phyloP scores from a whole-genome alignment of 345 rosid genomes.

The Corchorus capsularis region DNA sequence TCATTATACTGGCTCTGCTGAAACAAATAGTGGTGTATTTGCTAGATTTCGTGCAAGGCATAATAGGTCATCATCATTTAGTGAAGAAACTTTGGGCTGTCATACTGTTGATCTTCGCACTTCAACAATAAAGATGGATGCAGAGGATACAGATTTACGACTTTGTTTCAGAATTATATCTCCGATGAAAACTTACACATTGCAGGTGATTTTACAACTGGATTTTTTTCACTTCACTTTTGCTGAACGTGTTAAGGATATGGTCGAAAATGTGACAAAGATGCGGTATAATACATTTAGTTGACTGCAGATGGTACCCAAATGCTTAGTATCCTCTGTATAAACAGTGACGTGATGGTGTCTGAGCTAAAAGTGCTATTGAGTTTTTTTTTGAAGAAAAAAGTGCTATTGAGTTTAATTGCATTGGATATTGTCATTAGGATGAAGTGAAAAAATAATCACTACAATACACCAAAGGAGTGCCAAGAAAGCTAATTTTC shows the following conservation, averaged over 20 bases:
- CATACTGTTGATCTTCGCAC: conserved; percentile 64
- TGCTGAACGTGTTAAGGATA: background rate
- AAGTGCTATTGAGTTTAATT: background rate
- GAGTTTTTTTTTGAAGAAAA: too few species aligned
- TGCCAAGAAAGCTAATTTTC: background rate
- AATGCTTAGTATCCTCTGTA: background rate
- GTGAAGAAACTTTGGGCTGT: conserved; percentile 56
- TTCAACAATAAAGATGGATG: conserved; percentile 71
- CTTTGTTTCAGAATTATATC: conserved; percentile 90
- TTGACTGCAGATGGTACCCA: background rate
- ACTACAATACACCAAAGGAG: conserved; percentile 3
- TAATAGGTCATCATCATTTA: conserved; percentile 53
- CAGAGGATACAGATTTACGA: conserved; percentile 74
- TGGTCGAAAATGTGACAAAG: background rate
- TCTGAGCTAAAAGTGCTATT: background rate
- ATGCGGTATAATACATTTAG: background rate
- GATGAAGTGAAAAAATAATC: background rate
- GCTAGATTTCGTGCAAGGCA: conserved; percentile 77
- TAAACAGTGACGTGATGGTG: background rate
- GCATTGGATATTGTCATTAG: background rate
- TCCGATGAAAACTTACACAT: conserved; percentile 68
- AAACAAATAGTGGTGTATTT: conserved; percentile 62
- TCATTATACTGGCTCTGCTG: conserved; percentile 59
- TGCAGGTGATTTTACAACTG: conserved; percentile 58
- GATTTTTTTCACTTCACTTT: background rate